phyloP scores from a whole-genome alignment of 768 basidiomycete species.

The Lactarius sp. region DNA sequence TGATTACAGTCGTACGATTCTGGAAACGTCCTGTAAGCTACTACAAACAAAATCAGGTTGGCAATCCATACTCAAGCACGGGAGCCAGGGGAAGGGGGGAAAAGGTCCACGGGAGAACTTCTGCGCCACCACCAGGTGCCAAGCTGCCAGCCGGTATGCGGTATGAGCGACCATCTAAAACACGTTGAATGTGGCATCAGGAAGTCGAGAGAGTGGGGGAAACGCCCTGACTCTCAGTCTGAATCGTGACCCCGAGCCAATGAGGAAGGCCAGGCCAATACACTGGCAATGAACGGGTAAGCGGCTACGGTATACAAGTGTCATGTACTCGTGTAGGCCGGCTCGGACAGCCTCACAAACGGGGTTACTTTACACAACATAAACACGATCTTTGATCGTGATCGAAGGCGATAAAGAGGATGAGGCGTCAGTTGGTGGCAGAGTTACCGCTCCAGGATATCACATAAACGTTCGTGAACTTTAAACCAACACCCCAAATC shows the following conservation, averaged over 20 bases:
- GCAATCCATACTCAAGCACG: conserved; percentile 24
- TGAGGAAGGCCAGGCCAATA: too few species aligned
- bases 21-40: conserved; percentile 10
- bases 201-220: conserved; percentile 32
- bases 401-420: conserved; percentile 13
- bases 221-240: too few species aligned
- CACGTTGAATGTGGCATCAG: conserved; percentile 64
- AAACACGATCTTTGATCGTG: conserved; percentile 13
- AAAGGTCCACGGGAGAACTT: conserved; percentile 46
- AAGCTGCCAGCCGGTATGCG: conserved; percentile 34
- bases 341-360: too few species aligned
- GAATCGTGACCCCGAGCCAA: too few species aligned
- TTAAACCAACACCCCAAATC: too few species aligned
- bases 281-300: too few species aligned
- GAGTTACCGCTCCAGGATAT: too few species aligned
- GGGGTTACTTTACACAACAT: not conserved
- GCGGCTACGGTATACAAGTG: too few species aligned
- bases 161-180: conserved; percentile 42
- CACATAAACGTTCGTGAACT: too few species aligned
- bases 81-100: conserved; percentile 8
- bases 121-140: conserved; percentile 69
- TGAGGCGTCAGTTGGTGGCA: not conserved
- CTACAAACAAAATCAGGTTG: conserved; percentile 14
- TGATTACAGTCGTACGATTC: conserved; percentile 4
- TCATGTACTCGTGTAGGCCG: too few species aligned